Evolutionary conservation across 176 grass and related monocot genomes (phyloP).

Genomic region (Oropetium thomaeum): DNA sequence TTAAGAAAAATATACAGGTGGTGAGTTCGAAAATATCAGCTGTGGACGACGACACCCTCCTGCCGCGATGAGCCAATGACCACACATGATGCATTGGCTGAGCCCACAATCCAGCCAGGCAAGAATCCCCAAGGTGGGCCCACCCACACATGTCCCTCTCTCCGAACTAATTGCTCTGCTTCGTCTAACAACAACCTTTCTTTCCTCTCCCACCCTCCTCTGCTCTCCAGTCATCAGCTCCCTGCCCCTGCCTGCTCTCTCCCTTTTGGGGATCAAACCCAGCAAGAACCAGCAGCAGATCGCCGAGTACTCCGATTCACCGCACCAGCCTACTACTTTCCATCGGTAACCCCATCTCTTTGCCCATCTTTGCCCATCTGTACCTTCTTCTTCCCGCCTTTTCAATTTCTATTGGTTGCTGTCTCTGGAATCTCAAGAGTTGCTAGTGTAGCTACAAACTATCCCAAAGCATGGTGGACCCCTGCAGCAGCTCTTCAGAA

Average conservation of each 20-base stretch:
- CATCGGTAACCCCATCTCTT: background rate
- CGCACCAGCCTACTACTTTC: too few species aligned
- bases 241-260: background rate
- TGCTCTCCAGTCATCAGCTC: background rate
- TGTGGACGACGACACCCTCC: background rate
- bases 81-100: background rate
- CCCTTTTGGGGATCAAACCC: too few species aligned
- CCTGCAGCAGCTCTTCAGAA: too few species aligned
- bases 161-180: background rate
- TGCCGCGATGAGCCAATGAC: background rate
- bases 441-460: background rate
- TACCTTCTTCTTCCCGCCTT: background rate
- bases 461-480: too few species aligned
- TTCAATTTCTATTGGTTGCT: background rate
- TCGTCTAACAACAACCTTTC: background rate
- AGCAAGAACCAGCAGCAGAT: background rate
- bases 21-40: conserved; percentile 15
- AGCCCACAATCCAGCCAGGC: background rate
- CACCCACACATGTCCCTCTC: background rate
- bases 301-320: background rate
- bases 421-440: background rate
- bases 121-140: background rate
- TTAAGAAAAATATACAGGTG: too few species aligned
- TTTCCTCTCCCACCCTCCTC: background rate
- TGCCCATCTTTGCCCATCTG: background rate